These are phyloP conservation scores for Cotoneaster glaucophyllus DNA, from an alignment of 306 rosid species.

Conservation along the genomic window DNA sequence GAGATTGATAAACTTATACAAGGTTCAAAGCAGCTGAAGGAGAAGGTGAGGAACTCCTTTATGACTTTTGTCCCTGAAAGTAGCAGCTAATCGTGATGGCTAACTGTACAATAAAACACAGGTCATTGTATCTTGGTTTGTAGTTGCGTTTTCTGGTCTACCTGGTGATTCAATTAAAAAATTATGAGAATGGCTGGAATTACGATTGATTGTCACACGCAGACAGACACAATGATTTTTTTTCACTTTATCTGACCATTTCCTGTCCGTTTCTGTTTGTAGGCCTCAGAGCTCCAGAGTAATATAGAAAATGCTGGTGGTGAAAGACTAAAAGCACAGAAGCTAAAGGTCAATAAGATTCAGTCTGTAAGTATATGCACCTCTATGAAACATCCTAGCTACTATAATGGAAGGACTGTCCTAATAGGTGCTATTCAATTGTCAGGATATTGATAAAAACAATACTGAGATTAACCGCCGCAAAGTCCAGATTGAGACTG, in stretches of 20 bases:
- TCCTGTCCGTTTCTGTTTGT: slow-evolving; percentile 6
- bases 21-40: slow-evolving; percentile 82
- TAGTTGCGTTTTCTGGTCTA: not conserved
- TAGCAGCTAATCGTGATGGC: not conserved
- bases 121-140: not conserved
- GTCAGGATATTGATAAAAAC: slow-evolving; percentile 74
- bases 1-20: slow-evolving; percentile 51
- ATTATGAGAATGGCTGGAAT: not conserved
- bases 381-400: slow-evolving; percentile 11
- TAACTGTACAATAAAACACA: not conserved
- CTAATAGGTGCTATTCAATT: slow-evolving; percentile 30
- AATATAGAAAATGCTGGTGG: slow-evolving; percentile 91
- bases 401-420: slow-evolving; percentile 7
- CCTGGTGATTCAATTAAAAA: not conserved
- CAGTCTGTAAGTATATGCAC: slow-evolving; percentile 67
- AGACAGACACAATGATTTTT: not conserved
- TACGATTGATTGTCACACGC: not conserved
- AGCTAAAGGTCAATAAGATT: slow-evolving; percentile 68
- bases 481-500: slow-evolving; percentile 86
- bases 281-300: slow-evolving; percentile 78
- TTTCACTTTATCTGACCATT: slow-evolving; percentile 10
- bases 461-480: slow-evolving; percentile 81
- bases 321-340: slow-evolving; percentile 69
- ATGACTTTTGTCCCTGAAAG: slow-evolving; percentile 5
- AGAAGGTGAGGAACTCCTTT: slow-evolving; percentile 49